Evolutionary conservation across 1,284 basidiomycete species (phyloP), one percentile per base, ranked within the genome.

Genomic region (Puccinia triticina): DNA sequence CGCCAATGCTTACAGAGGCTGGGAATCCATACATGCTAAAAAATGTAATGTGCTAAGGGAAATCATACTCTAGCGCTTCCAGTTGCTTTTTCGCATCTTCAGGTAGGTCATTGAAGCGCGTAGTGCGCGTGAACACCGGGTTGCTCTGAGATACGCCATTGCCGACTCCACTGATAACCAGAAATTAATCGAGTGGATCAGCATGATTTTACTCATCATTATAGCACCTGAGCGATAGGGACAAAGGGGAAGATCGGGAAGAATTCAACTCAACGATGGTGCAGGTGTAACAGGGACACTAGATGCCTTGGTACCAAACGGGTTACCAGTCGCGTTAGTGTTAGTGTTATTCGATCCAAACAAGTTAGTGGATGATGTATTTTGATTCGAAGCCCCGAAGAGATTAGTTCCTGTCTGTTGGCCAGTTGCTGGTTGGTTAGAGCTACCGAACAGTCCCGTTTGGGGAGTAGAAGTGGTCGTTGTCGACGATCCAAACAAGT

Each of bases 101-200:
- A 3, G 79, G 69, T 74, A 81, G 34, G 34, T 81, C 79, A 53
- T 81, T 81, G 34, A 81, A 81, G 8, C 79, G 50, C 8, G 79
- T 74, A 1, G 71, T 74, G 14, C 71, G 34, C 5, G 59, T 59
- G 37, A 81, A 81, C 26, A 55, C 26, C 48, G 50, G 66, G 48
- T 53, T 79, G 40, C 26, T 50, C 32, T 77, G 61, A 0, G 57
- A 61, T 34, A 66, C 75, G 18, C 75, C 21, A 50, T 77, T 67
- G 18, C 40, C 37, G 7, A 61, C 46, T 48, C 43, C 46, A 50
- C 46, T 48, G 18, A 34, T n/a, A 32, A 43, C 14, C 43, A 66
- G n/a, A 8, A 66, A 71, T 34, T 10, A 23, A 37, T 23, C 23
- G 8, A 12, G 7, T 10, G 37, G 29, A 55, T 67, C 14, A 40